These are phyloP conservation scores for Sherardia arvensis DNA, from an alignment of 257 asterid genomes.

Conservation along the genomic window DNA sequence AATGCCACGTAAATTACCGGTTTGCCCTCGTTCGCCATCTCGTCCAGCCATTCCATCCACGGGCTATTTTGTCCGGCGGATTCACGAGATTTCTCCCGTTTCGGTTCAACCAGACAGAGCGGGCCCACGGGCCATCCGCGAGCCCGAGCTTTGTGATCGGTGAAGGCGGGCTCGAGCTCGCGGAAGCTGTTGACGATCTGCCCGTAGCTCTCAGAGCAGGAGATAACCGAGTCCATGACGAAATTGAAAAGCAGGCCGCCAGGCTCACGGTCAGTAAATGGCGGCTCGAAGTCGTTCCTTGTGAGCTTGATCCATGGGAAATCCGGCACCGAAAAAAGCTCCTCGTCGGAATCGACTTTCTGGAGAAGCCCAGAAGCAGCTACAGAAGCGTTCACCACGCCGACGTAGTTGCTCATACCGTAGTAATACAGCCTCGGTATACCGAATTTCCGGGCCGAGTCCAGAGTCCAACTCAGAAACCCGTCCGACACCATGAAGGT, in stretches of 20 bases:
- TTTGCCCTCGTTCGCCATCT: constrained; percentile 16
- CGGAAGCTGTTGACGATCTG: constrained; percentile 40
- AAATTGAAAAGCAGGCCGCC: constrained; percentile 27
- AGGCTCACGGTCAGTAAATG: constrained; percentile 22
- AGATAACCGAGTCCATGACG: not conserved
- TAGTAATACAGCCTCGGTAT: constrained; percentile 41
- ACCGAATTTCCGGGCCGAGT: constrained; percentile 31
- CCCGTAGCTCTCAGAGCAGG: constrained; percentile 42
- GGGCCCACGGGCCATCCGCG: constrained; percentile 51
- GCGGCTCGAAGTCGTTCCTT: constrained; percentile 35
- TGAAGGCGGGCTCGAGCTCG: constrained; percentile 40
- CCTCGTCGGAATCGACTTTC: constrained; percentile 24
- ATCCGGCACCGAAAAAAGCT: constrained; percentile 23
- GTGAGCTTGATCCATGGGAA: constrained; percentile 47
- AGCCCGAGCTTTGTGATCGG: constrained; percentile 6
- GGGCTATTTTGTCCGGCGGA: not conserved
- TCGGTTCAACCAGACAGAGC: constrained; percentile 29
- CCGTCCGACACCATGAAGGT: constrained; percentile 54
- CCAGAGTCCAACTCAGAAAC: constrained; percentile 56
- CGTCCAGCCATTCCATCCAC: constrained; percentile 60
- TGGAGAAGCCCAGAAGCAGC: constrained; percentile 5
- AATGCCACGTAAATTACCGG: constrained; percentile 57
- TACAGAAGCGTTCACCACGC: not conserved
- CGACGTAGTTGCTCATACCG: constrained; percentile 40
- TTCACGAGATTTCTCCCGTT: not conserved